A percentile compares a stretch with the other conserved stretches of the same genome.
These are phyloP conservation scores for Phytophthora sp. DNA, from an alignment of 352 stramenopile species.

Conservation along the genomic window DNA sequence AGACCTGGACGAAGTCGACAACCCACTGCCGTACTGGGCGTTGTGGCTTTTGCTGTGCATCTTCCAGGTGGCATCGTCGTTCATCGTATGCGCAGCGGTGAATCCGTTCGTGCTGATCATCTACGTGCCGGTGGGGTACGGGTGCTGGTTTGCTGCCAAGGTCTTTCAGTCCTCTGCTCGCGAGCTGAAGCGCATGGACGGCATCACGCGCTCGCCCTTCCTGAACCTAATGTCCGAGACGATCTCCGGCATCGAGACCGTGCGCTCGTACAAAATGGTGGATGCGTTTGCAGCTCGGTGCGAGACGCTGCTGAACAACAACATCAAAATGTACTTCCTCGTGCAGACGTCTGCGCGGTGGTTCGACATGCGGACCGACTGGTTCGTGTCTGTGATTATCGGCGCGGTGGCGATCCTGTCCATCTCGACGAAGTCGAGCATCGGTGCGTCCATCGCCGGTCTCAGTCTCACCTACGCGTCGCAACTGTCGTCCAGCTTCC, in stretches of 20 bases:
- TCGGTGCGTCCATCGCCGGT: constrained; percentile 31
- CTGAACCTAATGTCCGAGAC: constrained; percentile 94
- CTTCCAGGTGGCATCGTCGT: constrained; percentile 31
- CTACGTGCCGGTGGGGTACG: constrained; percentile 40
- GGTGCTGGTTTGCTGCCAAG: constrained; percentile 44
- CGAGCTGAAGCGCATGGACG: constrained; percentile 95
- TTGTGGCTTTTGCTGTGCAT: constrained; percentile 47
- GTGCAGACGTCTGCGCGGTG: constrained; percentile 73
- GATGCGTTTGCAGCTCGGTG: constrained; percentile 33
- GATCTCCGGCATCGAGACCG: constrained; percentile 92
- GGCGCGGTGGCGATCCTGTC: constrained; percentile 84
- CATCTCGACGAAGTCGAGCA: constrained; percentile 55
- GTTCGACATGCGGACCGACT: constrained; percentile 93
- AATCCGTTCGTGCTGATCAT: constrained; percentile 54
- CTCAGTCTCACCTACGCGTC: constrained; percentile 43
- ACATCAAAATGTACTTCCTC: constrained; percentile 44
- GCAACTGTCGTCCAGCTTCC: constrained; percentile 47
- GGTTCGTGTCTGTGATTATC: constrained; percentile 82
- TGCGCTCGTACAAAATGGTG: constrained; percentile 77
- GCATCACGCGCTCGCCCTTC: constrained; percentile 87
- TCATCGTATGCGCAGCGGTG: constrained; percentile 46
- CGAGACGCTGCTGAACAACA: constrained; percentile 40
- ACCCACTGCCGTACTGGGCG: constrained; percentile 50
- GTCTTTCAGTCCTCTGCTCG: constrained; percentile 81
- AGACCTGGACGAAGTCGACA: constrained; percentile 69